A percentile compares a stretch with the other conserved stretches of the same genome.
phyloP scores from a whole-genome alignment of 768 basidiomycete genomes.

The Mycena polygramma region DNA sequence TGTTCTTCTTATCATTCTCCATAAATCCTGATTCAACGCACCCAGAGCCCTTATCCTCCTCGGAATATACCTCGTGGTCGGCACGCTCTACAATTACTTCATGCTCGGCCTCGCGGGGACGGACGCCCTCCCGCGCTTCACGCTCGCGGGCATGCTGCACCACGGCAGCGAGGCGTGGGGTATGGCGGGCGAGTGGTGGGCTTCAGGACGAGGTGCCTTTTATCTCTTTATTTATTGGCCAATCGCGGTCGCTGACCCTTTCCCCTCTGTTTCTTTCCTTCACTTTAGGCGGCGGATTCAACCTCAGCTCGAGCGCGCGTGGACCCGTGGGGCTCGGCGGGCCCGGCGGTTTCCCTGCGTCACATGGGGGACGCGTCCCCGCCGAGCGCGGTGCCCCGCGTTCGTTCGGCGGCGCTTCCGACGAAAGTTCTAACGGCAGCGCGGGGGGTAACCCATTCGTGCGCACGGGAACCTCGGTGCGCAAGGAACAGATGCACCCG shows the following conservation, averaged over 20 bases:
- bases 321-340: slow-evolving; percentile 30
- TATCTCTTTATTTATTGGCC: no score
- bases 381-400: slow-evolving; percentile 1
- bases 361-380: neutral
- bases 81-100: slow-evolving; percentile 84
- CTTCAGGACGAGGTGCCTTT: slow-evolving; percentile 16
- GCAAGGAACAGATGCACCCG: slow-evolving; percentile 15
- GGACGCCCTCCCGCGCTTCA: slow-evolving; percentile 80
- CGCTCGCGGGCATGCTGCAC: slow-evolving; percentile 62
- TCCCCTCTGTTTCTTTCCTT: slow-evolving; percentile 63
- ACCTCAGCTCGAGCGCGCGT: slow-evolving; percentile 20
- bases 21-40: neutral
- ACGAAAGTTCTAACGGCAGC: neutral
- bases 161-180: slow-evolving; percentile 58
- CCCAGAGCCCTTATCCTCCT: slow-evolving; percentile 40
- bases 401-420: neutral
- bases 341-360: slow-evolving; percentile 8
- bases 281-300: slow-evolving; percentile 2
- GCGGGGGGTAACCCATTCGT: slow-evolving; percentile 22
- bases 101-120: slow-evolving; percentile 80
- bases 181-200: slow-evolving; percentile 29
- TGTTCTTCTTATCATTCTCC: no score
- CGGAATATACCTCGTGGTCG: slow-evolving; percentile 74
- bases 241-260: no score
- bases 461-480: slow-evolving; percentile 16